A percentile compares a stretch with the other conserved stretches of the same genome.
Conservation (phyloP, 169 alveolate genomes). For the Babesia microti region DNA sequence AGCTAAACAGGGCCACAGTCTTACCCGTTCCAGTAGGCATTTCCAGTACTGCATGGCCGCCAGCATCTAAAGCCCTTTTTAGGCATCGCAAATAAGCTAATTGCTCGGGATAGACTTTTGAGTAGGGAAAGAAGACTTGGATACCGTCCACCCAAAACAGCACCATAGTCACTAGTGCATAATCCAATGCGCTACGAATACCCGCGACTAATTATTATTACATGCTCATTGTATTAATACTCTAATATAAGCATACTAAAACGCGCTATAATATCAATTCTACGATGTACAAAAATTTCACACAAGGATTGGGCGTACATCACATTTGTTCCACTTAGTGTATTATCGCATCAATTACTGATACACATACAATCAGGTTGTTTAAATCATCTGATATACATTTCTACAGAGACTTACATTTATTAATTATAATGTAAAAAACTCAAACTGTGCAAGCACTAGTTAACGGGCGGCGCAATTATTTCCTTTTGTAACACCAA, state of each 20-base stretch:
- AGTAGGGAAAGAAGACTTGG: constrained; percentile 87
- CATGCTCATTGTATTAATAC: background rate
- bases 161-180: constrained; percentile 45
- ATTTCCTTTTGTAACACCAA: too few species aligned
- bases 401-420: too few species aligned
- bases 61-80: constrained; percentile 74
- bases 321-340: too few species aligned
- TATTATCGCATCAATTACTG: too few species aligned
- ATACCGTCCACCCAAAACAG: constrained; percentile 78
- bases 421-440: too few species aligned
- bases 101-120: constrained; percentile 88
- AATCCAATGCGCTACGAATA: background rate
- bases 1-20: constrained; percentile 88
- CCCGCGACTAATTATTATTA: background rate
- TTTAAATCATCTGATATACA: too few species aligned
- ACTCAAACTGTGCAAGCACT: too few species aligned
- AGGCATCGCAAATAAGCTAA: constrained; percentile 81
- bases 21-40: constrained; percentile 99
- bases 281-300: background rate
- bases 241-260: background rate
- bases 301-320: too few species aligned
- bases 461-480: too few species aligned
- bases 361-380: too few species aligned
- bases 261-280: background rate
- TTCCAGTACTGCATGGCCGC: constrained; percentile 92